phyloP scores from a whole-genome alignment of 257 asterid genomes.

The Primulina eburnea region DNA sequence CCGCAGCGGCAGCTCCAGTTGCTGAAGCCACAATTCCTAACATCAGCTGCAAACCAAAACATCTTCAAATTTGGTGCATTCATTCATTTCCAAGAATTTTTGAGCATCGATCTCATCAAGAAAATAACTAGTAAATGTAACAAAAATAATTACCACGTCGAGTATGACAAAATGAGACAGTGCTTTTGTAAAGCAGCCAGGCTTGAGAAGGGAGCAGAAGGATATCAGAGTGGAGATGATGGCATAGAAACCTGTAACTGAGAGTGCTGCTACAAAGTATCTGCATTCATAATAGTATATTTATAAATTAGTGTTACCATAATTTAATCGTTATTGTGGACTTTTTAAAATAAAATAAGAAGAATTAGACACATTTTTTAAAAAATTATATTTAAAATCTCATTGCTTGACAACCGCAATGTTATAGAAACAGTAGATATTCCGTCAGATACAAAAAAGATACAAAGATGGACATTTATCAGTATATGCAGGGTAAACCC shows the following conservation, averaged over 20 bases:
- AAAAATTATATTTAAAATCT: no score
- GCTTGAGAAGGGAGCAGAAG: conserved; percentile 38
- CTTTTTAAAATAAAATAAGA: no score
- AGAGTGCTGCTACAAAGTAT: conserved; percentile 55
- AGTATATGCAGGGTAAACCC: no score
- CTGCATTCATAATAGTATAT: conserved; percentile 33
- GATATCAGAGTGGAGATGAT: conserved; percentile 41
- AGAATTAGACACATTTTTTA: no score
- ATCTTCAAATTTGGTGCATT: neutral
- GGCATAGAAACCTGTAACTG: conserved; percentile 45
- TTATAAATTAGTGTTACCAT: neutral
- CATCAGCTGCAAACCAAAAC: conserved; percentile 48
- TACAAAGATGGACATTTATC: no score
- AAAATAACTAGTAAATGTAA: no score
- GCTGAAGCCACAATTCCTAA: conserved; percentile 78
- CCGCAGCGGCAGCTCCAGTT: conserved; percentile 73
- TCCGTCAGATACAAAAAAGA: no score
- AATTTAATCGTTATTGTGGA: no score
- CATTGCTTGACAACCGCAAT: no score
- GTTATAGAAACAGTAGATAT: no score
- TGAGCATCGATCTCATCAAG: no score
- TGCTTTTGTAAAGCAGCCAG: conserved; percentile 22
- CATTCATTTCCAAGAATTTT: no score
- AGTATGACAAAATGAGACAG: conserved; percentile 33
- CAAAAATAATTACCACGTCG: conserved; percentile 51